Conservation (phyloP, 164 flowering plant species). For the Pachysandra terminalis region DNA sequence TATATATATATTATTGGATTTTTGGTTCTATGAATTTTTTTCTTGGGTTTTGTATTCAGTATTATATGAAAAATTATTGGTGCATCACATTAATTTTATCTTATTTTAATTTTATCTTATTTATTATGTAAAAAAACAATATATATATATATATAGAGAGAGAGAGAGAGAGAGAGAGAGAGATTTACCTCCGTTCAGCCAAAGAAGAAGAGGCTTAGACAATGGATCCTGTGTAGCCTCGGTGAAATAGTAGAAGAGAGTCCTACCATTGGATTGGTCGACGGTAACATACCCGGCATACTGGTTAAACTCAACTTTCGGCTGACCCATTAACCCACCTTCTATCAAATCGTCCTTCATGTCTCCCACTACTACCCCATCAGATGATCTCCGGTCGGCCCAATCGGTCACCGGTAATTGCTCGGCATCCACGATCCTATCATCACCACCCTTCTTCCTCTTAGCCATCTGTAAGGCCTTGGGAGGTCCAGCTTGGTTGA, state of each 20-base stretch:
- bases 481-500: slow-evolving; percentile 11
- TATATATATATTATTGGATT: too few species aligned
- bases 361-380: slow-evolving; percentile 2
- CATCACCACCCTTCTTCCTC: slow-evolving; percentile 1
- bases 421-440: background rate
- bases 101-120: too few species aligned
- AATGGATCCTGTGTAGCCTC: slow-evolving; percentile 24
- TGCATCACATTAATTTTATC: too few species aligned
- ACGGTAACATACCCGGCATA: slow-evolving; percentile 29
- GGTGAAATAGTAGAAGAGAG: slow-evolving; percentile 29
- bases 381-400: background rate
- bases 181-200: slow-evolving; percentile 31
- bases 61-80: too few species aligned
- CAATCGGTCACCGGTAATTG: background rate
- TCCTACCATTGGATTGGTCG: slow-evolving; percentile 14
- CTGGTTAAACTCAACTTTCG: slow-evolving; percentile 25
- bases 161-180: background rate
- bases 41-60: too few species aligned
- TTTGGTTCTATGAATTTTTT: too few species aligned
- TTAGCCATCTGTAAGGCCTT: slow-evolving; percentile 6
- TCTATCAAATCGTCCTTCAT: slow-evolving; percentile 17
- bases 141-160: too few species aligned
- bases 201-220: slow-evolving; percentile 28
- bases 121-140: too few species aligned
- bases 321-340: slow-evolving; percentile 25